Evolutionary conservation across 768 basidiomycete genomes (phyloP).

Genomic region (Mycena galopus): DNA sequence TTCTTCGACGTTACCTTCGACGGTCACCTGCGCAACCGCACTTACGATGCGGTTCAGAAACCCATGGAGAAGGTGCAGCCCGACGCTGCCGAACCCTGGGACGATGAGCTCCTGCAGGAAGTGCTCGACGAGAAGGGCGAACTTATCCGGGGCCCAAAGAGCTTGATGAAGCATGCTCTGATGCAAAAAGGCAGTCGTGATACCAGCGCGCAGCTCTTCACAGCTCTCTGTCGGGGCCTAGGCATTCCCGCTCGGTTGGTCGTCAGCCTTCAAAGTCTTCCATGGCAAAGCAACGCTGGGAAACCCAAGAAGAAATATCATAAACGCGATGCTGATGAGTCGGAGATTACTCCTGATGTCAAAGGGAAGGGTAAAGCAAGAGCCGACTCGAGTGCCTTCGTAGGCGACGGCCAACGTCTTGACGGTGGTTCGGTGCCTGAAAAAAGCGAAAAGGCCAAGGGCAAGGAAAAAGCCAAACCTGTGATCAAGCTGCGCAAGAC

Average conservation of each 20-base stretch:
- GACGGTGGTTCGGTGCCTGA: constrained; percentile 50
- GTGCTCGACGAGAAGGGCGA: constrained; percentile 66
- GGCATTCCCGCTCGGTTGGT: constrained; percentile 90
- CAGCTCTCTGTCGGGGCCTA: constrained; percentile 87
- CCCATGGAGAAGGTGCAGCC: constrained; percentile 34
- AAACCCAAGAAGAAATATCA: constrained; percentile 62
- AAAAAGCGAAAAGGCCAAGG: constrained; percentile 65
- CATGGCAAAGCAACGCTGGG: constrained; percentile 83
- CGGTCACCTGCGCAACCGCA: constrained; percentile 80
- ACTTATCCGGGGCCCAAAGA: constrained; percentile 80
- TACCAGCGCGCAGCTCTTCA: constrained; percentile 91
- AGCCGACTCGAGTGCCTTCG: constrained; percentile 41
- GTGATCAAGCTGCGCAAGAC: constrained; percentile 70
- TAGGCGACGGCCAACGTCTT: constrained; percentile 57
- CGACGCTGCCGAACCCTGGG: constrained; percentile 44
- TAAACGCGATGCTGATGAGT: constrained; percentile 50
- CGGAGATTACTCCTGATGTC: constrained; percentile 51
- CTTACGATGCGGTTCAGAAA: constrained; percentile 80
- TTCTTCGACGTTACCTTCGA: constrained; percentile 75
- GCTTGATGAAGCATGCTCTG: constrained; percentile 93
- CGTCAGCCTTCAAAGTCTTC: constrained; percentile 91
- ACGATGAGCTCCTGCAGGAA: constrained; percentile 61
- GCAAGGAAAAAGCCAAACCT: constrained; percentile 68
- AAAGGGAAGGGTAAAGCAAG: constrained; percentile 42
- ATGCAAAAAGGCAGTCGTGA: constrained; percentile 87